Evolutionary conservation across 768 basidiomycete genomes (phyloP).

Genomic region (Macrolepiota fuliginosa): DNA sequence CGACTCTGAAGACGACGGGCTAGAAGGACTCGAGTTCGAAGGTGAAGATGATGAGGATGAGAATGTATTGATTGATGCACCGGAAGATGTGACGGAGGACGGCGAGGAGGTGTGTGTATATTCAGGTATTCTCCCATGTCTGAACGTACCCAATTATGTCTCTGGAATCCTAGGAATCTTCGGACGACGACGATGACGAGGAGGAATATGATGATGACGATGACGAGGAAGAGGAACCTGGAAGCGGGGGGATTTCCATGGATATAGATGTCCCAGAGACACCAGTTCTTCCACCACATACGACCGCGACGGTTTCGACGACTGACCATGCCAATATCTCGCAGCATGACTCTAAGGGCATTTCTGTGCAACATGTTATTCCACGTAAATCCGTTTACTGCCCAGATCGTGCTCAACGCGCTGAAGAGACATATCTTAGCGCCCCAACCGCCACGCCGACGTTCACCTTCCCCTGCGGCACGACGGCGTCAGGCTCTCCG

Average conservation of each 20-base stretch:
- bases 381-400: constrained; percentile 7
- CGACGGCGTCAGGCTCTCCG: constrained; percentile 37
- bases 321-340: constrained; percentile 7
- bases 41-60: constrained; percentile 14
- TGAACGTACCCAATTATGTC: neutral
- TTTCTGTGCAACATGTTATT: neutral
- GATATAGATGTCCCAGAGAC: constrained; percentile 22
- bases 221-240: constrained; percentile 49
- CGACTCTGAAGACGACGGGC: constrained; percentile 64
- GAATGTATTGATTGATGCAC: constrained; percentile 7
- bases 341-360: neutral
- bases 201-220: constrained; percentile 43
- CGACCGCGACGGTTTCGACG: constrained; percentile 3
- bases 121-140: neutral
- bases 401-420: neutral
- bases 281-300: constrained; percentile 7
- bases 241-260: constrained; percentile 22
- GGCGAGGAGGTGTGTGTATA: constrained; percentile 15
- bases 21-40: constrained; percentile 43
- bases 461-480: constrained; percentile 32
- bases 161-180: constrained; percentile 18
- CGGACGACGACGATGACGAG: constrained; percentile 53
- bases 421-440: constrained; percentile 7
- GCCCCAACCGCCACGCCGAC: constrained; percentile 22
- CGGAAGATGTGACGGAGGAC: constrained; percentile 13